Base-by-base conservation (phyloP, 2,329 filamentous ascomycete species). In the Epichloe sp. region DNA sequence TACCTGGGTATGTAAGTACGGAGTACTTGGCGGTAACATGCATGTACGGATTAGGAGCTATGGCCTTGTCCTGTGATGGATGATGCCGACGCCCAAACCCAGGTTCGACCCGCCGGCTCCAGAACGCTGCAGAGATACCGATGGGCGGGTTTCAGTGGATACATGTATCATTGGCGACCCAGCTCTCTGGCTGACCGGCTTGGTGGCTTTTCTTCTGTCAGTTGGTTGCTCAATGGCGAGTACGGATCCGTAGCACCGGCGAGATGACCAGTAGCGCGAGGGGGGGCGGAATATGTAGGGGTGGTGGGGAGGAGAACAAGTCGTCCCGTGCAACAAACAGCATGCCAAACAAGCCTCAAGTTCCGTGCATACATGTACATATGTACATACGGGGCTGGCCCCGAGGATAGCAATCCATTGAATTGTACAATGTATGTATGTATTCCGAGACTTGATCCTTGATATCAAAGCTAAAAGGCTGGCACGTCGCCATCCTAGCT, bases 101-200 rank as follows among this genome's bases (percentile, higher is more conserved):
- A 12, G 44, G 36, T 7, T 46, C 17, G 14, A 46, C 38, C 46
- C 19, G n/a, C 41, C 41, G 40, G 40, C 50, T 42, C 10, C n/a
- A 47, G 43, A 47, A 19, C 23, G 34, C 19, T 43, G 46, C 44
- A 45, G 40, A 47, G 47, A 45, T 44, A 41, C 35, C 50, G 40
- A 48, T n/a, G 35, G 42, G 46, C 46, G 47, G 50, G 50, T 40
- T 52, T 34, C 21, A 31, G 46, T 52, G 50, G 46, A 34, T 48
- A 26, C 23, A 26, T 26, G 23, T 26, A 26, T 26, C 8, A n/a
- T 26, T 38, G 34, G 51, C 31, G 47, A 47, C 43, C 51, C 44
- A 49, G 31, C 36, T 17, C 15, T 43, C 47, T 47, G 47, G 51
- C 46, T 48, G 45, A 52, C 40, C 34, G 40, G 50, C 42, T 38